Conservation (phyloP, 2,329 filamentous ascomycete genomes). For the Colletotrichum orbiculare region DNA sequence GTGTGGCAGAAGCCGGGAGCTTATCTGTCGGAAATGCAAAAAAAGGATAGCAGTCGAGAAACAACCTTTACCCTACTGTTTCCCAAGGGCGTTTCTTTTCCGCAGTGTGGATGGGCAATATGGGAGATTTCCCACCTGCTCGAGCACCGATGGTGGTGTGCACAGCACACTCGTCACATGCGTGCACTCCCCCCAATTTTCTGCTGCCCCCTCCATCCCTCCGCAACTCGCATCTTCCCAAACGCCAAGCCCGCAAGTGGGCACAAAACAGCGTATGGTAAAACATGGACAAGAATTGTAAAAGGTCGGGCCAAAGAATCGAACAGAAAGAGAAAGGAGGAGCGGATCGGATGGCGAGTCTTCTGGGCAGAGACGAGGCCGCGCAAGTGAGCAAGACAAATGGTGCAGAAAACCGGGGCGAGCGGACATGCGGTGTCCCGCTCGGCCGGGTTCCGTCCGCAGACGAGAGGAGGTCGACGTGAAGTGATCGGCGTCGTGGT, state of each 20-base stretch:
- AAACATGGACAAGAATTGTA: slow-evolving; percentile 4
- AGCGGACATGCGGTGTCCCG: slow-evolving; percentile 18
- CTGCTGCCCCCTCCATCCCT: slow-evolving; percentile 1
- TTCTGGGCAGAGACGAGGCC: neutral
- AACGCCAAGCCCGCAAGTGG: slow-evolving; percentile 33
- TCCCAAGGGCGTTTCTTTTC: too few species aligned
- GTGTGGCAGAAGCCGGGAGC: slow-evolving; percentile 18
- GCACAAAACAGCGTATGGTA: slow-evolving; percentile 2
- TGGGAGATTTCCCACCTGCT: neutral
- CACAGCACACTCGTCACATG: slow-evolving; percentile 14
- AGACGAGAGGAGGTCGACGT: neutral
- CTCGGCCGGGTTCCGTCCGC: slow-evolving; percentile 15
- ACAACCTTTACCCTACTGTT: neutral
- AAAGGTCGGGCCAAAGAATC: neutral
- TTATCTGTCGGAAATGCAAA: neutral
- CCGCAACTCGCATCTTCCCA: slow-evolving; percentile 21
- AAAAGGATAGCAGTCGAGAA: neutral
- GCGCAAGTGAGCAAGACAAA: slow-evolving; percentile 1
- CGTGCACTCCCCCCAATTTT: slow-evolving; percentile 5
- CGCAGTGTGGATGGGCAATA: too few species aligned
- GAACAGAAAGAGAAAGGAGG: neutral
- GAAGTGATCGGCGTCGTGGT: slow-evolving; percentile 4
- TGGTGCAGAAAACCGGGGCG: neutral
- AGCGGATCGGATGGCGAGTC: neutral
- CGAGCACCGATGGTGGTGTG: slow-evolving; percentile 25